Percentiles rank a stretch among this genome's conserved stretches.
Conservation (phyloP, 2,329 filamentous ascomycete genomes). For the Claviceps digitariae region DNA sequence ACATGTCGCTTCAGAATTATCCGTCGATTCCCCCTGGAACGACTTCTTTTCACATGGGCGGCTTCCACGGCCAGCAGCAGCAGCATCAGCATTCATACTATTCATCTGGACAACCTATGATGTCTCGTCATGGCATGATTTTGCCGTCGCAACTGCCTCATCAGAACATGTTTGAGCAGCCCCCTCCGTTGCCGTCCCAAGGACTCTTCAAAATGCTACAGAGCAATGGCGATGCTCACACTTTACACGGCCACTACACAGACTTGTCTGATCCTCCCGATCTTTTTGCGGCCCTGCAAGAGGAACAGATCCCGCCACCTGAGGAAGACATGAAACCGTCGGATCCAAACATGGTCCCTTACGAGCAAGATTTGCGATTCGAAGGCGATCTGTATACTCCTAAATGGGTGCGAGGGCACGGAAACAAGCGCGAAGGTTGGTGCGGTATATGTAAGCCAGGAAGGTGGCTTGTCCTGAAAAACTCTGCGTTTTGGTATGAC, state of each 20-base stretch:
- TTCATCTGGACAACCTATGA: constrained; percentile 36
- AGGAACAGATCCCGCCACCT: constrained; percentile 60
- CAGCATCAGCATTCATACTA: constrained; percentile 37
- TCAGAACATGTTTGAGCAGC: constrained; percentile 41
- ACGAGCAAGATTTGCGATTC: constrained; percentile 68
- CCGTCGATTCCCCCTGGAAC: constrained; percentile 18
- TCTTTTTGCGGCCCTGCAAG: constrained; percentile 59
- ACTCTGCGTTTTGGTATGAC: constrained; percentile 88
- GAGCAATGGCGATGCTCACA: constrained; percentile 58
- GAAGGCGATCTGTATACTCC: constrained; percentile 74
- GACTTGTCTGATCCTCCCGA: constrained; percentile 65
- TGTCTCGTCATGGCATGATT: constrained; percentile 44
- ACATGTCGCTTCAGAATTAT: constrained; percentile 33
- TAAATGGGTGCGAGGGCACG: constrained; percentile 70
- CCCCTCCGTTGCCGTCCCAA: constrained; percentile 53
- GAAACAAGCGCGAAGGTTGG: constrained; percentile 81
- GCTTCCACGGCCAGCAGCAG: constrained; percentile 30
- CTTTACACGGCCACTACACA: constrained; percentile 55
- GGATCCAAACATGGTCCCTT: constrained; percentile 61
- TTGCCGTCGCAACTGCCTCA: constrained; percentile 34
- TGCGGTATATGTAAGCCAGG: constrained; percentile 80
- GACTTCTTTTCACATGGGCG: constrained; percentile 36
- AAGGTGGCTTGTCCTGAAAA: constrained; percentile 77
- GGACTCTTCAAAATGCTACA: constrained; percentile 61
- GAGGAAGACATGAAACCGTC: constrained; percentile 70